These are phyloP conservation scores for Clarireedia hainanense DNA, from an alignment of 2,329 filamentous ascomycete species.

Conservation along the genomic window DNA sequence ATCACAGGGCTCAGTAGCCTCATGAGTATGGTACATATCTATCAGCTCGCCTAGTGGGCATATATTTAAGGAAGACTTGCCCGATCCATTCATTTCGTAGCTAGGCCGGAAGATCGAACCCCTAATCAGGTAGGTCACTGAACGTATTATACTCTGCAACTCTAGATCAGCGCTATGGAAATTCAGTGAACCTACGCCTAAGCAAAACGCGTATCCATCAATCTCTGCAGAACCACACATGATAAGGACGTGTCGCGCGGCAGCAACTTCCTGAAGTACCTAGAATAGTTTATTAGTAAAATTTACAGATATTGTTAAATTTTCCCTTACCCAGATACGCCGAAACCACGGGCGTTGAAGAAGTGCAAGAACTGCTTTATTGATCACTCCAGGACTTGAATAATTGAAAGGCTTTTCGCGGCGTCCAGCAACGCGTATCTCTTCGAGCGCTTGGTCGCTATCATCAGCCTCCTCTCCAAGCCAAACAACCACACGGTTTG, in stretches of 20 bases:
- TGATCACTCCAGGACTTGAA: too few relatives aligned
- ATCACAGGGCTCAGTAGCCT: too few relatives aligned
- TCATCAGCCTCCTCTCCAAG: not conserved
- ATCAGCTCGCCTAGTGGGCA: too few relatives aligned
- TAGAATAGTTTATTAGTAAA: not conserved
- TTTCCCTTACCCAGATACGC: not conserved
- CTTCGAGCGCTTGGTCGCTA: not conserved
- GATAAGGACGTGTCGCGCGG: not conserved
- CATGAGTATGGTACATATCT: too few relatives aligned
- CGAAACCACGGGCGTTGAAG: not conserved
- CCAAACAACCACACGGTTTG: constrained; percentile 5
- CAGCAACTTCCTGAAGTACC: not conserved
- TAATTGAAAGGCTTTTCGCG: too few relatives aligned
- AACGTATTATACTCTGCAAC: not conserved
- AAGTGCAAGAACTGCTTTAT: not conserved
- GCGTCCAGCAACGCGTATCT: not conserved
- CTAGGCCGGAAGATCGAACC: too few relatives aligned
- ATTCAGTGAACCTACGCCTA: not conserved
- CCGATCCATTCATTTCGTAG: too few relatives aligned
- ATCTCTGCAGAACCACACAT: not conserved
- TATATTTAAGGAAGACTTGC: too few relatives aligned
- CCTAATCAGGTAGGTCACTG: too few relatives aligned
- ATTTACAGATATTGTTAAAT: too few relatives aligned
- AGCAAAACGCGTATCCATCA: not conserved
- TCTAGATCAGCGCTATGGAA: too few relatives aligned